A percentile compares a stretch with the other conserved stretches of the same genome.
These are phyloP conservation scores for Amaranthus palmeri DNA, from an alignment of 148 eudicot species.

Conservation along the genomic window DNA sequence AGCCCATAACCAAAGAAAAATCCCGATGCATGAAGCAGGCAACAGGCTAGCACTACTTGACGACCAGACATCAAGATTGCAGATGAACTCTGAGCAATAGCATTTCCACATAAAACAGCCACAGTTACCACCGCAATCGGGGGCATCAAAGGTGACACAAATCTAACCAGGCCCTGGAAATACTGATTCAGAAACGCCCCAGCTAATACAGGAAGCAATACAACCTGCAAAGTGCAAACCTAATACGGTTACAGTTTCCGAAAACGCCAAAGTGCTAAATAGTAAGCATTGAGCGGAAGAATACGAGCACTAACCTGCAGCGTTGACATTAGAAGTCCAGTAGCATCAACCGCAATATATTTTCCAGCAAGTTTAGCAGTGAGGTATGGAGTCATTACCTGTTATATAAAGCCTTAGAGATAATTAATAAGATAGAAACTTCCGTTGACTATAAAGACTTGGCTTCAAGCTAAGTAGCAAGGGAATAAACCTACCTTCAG, in stretches of 20 bases:
- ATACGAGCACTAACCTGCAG: slow-evolving; percentile 43
- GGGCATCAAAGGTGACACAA: slow-evolving; percentile 75
- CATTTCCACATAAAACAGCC: slow-evolving; percentile 73
- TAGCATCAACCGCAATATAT: slow-evolving; percentile 71
- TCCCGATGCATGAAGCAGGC: slow-evolving; percentile 63
- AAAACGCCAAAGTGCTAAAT: neutral
- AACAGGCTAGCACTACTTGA: slow-evolving; percentile 56
- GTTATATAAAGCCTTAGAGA: slow-evolving; percentile 14
- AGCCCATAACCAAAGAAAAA: slow-evolving; percentile 72
- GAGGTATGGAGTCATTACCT: slow-evolving; percentile 81
- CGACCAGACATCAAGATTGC: slow-evolving; percentile 62
- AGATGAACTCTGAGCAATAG: slow-evolving; percentile 76
- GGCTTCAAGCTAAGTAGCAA: neutral
- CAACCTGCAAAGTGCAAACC: slow-evolving; percentile 49
- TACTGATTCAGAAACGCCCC: slow-evolving; percentile 84
- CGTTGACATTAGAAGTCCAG: slow-evolving; percentile 66
- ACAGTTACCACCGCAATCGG: slow-evolving; percentile 78
- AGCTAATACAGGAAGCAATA: slow-evolving; percentile 74
- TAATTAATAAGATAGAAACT: neutral
- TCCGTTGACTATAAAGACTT: neutral
- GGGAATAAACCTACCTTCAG: slow-evolving; percentile 3
- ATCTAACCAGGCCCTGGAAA: slow-evolving; percentile 54
- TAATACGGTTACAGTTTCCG: neutral
- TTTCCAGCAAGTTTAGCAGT: slow-evolving; percentile 85
- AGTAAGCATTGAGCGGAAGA: neutral